A percentile compares a stretch with the other conserved stretches of the same genome.
Evolutionary conservation across 805 yeast species (phyloP).

Genomic region (Blastobotrys peoriensis): DNA sequence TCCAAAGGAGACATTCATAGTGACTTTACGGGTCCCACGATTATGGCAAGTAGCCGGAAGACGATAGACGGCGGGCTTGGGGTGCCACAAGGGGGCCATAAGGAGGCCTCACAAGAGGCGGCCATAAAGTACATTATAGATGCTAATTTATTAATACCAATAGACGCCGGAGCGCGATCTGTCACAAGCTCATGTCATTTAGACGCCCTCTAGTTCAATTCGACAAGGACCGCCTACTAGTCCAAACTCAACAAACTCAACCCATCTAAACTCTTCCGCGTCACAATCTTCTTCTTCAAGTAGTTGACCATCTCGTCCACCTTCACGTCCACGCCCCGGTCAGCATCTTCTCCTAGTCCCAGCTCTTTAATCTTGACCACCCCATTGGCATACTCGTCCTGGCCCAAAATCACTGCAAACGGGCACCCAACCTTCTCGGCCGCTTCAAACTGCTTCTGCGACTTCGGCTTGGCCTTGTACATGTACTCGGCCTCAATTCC

Average conservation of each 20-base stretch:
- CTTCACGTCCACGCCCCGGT: conserved; percentile 76
- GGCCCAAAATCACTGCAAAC: conserved; percentile 87
- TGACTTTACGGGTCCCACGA: background rate
- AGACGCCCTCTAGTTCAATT: too few species aligned
- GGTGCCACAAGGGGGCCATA: too few species aligned
- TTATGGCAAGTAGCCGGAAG: background rate
- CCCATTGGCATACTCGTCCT: conserved; percentile 83
- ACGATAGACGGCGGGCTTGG: too few species aligned
- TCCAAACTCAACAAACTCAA: too few species aligned
- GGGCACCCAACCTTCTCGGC: conserved; percentile 94
- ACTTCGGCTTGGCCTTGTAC: conserved; percentile 89
- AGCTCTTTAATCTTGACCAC: conserved; percentile 78
- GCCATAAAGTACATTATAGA: too few species aligned
- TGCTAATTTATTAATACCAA: too few species aligned
- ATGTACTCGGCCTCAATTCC: conserved; percentile 89
- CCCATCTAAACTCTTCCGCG: too few species aligned
- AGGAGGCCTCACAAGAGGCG: too few species aligned
- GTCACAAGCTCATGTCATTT: too few species aligned
- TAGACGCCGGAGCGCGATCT: too few species aligned
- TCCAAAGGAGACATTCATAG: background rate
- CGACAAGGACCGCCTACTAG: too few species aligned
- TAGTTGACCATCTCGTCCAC: conserved; percentile 52
- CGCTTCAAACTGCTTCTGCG: conserved; percentile 94
- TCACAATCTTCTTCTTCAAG: conserved; percentile 45
- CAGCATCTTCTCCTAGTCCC: conserved; percentile 82